Evolutionary conservation across 1,139 yeast species (phyloP).

Genomic region (Blastobotrys persicus): DNA sequence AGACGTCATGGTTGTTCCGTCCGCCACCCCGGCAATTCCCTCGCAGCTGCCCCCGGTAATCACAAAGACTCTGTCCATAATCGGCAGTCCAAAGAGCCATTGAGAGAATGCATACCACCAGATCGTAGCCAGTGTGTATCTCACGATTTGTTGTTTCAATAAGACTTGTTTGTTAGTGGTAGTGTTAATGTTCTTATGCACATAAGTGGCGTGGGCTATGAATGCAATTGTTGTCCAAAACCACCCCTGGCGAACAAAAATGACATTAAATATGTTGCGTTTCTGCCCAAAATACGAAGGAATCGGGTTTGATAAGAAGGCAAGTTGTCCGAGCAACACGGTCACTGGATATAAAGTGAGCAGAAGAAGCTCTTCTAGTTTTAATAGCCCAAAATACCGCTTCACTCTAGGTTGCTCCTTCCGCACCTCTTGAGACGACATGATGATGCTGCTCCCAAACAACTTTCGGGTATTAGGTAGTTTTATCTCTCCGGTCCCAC

Average conservation of each 20-base stretch:
- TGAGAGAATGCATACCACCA: constrained; percentile 88
- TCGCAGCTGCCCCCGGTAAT: constrained; percentile 80
- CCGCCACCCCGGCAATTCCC: constrained; percentile 18
- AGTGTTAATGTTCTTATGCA: constrained; percentile 16
- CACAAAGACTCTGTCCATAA: constrained; percentile 83
- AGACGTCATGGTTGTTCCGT: constrained; percentile 36
- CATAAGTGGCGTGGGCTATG: constrained; percentile 15
- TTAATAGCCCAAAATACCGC: constrained; percentile 14
- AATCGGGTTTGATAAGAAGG: constrained; percentile 24
- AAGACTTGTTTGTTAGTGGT: not conserved
- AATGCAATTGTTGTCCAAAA: constrained; percentile 71
- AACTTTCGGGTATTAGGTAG: not conserved
- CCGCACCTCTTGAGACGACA: not conserved
- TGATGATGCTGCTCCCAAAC: not conserved
- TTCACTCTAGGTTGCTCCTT: constrained; percentile 4
- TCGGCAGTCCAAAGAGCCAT: constrained; percentile 83
- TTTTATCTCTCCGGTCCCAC: not conserved
- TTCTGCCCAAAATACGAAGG: constrained; percentile 53
- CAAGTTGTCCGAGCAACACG: constrained; percentile 33
- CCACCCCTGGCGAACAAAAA: constrained; percentile 91
- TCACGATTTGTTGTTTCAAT: constrained; percentile 17
- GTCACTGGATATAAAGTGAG: constrained; percentile 33
- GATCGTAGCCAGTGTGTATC: constrained; percentile 53
- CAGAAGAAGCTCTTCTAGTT: constrained; percentile 24
- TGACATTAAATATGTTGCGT: constrained; percentile 61